Evolutionary conservation across 176 grass and related monocot species (phyloP).

Genomic region (Zizania latifolia): DNA sequence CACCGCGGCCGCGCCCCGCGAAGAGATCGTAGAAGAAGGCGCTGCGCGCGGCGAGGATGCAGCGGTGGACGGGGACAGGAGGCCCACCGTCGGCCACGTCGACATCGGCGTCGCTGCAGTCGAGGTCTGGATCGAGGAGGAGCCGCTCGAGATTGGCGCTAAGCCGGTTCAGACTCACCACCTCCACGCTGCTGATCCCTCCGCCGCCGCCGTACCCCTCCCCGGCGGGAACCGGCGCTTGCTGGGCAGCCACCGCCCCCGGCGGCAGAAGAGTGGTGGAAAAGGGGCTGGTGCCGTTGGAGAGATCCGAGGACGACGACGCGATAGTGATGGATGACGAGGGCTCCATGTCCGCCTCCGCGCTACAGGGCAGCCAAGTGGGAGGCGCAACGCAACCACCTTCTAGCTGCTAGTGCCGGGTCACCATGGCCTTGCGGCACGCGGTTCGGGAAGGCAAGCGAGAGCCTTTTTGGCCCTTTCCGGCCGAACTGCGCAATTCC

Average conservation of each 20-base stretch:
- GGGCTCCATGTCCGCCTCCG: conserved; percentile 38
- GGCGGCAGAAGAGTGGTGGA: conserved; percentile 6
- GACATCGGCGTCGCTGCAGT: conserved; percentile 88
- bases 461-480: conserved; percentile 4
- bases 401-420: conserved; percentile 17
- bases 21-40: conserved; percentile 76
- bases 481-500: conserved; percentile 5
- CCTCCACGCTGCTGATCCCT: conserved; percentile 41
- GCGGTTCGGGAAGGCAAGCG: conserved; percentile 11
- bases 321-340: conserved; percentile 65
- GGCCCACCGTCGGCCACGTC: conserved; percentile 48
- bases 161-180: conserved; percentile 59
- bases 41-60: conserved; percentile 81
- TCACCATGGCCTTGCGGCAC: conserved; percentile 15
- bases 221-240: not conserved
- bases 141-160: conserved; percentile 80
- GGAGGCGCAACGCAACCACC: too few species aligned
- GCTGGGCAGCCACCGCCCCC: conserved; percentile 2
- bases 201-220: conserved; percentile 5
- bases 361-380: not conserved
- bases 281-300: conserved; percentile 57
- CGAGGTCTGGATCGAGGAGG: conserved; percentile 55
- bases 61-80: conserved; percentile 76
- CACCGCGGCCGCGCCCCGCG: conserved; percentile 27
- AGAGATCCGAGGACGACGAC: conserved; percentile 59